These are phyloP conservation scores for Penicillium sp. DNA, from an alignment of 2,329 filamentous ascomycete species.

Conservation along the genomic window DNA sequence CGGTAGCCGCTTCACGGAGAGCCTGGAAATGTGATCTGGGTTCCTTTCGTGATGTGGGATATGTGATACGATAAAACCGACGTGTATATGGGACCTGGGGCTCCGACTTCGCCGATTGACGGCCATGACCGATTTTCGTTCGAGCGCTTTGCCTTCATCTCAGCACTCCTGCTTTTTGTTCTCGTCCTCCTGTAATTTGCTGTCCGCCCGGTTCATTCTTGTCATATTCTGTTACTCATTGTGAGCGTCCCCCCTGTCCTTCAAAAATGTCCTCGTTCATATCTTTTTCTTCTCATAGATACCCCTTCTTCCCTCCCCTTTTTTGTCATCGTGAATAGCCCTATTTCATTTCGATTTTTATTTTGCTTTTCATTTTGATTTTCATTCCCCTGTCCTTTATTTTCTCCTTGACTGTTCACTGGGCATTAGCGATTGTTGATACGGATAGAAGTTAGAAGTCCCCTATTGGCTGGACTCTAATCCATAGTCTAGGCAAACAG, in stretches of 20 bases:
- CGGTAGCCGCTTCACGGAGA: conserved; percentile 46
- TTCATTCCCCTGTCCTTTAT: conserved; percentile 4
- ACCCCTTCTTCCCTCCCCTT: conserved; percentile 17
- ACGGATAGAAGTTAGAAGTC: not conserved
- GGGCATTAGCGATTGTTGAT: conserved; percentile 4
- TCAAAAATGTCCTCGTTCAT: conserved; percentile 8
- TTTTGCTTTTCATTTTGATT: conserved; percentile 10
- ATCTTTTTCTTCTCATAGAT: conserved; percentile 17
- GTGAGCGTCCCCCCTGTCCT: conserved; percentile 2
- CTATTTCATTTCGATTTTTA: conserved; percentile 8
- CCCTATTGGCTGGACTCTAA: not conserved
- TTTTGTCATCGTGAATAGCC: conserved; percentile 2
- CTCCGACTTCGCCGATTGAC: conserved; percentile 1
- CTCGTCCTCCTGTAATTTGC: not conserved
- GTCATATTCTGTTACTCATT: conserved; percentile 1
- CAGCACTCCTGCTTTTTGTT: conserved; percentile 1
- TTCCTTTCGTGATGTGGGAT: conserved; percentile 9
- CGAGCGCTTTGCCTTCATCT: conserved; percentile 5
- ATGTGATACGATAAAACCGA: conserved; percentile 22
- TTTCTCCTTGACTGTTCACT: conserved; percentile 4
- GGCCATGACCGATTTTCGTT: conserved; percentile 8
- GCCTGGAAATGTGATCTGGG: conserved; percentile 28
- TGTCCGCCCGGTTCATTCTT: not conserved
- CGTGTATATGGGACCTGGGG: conserved; percentile 12
- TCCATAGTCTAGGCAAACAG: not conserved